Base-by-base conservation (phyloP, 225 moss, liverwort and hornwort species). In the Sphagnum tenellum region DNA sequence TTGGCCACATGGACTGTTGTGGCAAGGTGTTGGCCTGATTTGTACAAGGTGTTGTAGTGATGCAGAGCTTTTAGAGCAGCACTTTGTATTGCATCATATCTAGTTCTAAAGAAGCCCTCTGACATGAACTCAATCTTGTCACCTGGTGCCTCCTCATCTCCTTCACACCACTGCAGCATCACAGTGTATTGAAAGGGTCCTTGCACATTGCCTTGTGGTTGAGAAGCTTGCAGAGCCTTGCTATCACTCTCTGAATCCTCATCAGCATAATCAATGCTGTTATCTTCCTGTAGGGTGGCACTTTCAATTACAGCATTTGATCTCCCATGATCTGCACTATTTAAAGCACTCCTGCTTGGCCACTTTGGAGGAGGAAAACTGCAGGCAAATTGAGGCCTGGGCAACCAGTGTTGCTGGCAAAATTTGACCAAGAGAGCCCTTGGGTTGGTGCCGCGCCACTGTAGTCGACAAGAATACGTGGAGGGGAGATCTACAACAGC, bases 31-130 rank as follows among this genome's bases (percentile, higher is more conserved):
- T 65, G 67, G 46, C 83, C 88, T 29, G 29, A 29, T 29, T 29
- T 29, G 63, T 81, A 90, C 92, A 86, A 90, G 46, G 80, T 77
- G 59, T 69, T 79, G 50, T 80, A 85, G 57, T 79, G 80, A 58
- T 74, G 73, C 46, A 86, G 67, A 46, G 90, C 85, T 75, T 74
- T 84, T 68, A 98, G 74, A 29, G 93, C 88, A 70, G 89, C 83
- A 75, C 93, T 93, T 69, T 98, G 98, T 9, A 81, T 80, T 55
- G 98, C 93, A 65, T 98, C 98, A 70, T 79, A 72, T 7, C 90
- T 89, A 64, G 81, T 98, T 70, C 98, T 83, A 59, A 80, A 85
- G 14, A 73, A 76, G 4, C 90, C 89, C 66, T 87, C 85, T 12
- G 98, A 98, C 52, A 73, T 72, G 59, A 77, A 90, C 46, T 57